phyloP scores from a whole-genome alignment of 805 yeast species.

The Priceomyces melissophilus region DNA sequence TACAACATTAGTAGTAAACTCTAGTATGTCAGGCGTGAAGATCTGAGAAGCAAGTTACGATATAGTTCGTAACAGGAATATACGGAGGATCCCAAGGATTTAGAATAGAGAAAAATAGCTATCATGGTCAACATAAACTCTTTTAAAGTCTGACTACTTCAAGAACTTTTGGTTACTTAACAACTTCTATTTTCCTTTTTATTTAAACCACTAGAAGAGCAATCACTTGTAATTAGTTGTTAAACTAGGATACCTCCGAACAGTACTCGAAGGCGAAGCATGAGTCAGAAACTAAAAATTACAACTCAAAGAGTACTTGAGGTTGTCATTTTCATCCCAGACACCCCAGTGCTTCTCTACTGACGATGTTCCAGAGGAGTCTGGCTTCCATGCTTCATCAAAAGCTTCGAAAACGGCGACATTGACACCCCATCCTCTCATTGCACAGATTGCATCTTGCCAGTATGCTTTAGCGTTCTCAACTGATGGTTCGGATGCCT shows the following conservation, averaged over 20 bases:
- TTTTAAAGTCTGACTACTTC: no score
- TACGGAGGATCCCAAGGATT: no score
- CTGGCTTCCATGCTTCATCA: slow-evolving; percentile 96
- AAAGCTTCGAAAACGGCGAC: slow-evolving; percentile 91
- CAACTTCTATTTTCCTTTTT: neutral
- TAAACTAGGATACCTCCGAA: no score
- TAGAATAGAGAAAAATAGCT: no score
- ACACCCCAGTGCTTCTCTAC: slow-evolving; percentile 98
- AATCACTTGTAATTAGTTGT: neutral
- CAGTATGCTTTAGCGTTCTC: slow-evolving; percentile 77
- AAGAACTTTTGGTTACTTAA: no score
- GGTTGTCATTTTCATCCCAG: slow-evolving; percentile 49
- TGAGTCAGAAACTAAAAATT: slow-evolving; percentile 14
- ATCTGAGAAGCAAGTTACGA: no score
- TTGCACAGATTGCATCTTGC: slow-evolving; percentile 87
- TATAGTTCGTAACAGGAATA: no score
- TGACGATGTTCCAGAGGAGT: slow-evolving; percentile 76
- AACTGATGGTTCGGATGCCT: slow-evolving; percentile 62
- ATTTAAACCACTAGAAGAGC: neutral
- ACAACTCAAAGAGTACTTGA: slow-evolving; percentile 39
- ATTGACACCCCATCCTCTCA: slow-evolving; percentile 94
- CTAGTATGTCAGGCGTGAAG: no score
- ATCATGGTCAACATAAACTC: no score
- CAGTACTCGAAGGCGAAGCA: no score
- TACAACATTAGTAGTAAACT: no score